phyloP scores from a whole-genome alignment of 164 flowering plant genomes.

The Chimonanthus praecox region DNA sequence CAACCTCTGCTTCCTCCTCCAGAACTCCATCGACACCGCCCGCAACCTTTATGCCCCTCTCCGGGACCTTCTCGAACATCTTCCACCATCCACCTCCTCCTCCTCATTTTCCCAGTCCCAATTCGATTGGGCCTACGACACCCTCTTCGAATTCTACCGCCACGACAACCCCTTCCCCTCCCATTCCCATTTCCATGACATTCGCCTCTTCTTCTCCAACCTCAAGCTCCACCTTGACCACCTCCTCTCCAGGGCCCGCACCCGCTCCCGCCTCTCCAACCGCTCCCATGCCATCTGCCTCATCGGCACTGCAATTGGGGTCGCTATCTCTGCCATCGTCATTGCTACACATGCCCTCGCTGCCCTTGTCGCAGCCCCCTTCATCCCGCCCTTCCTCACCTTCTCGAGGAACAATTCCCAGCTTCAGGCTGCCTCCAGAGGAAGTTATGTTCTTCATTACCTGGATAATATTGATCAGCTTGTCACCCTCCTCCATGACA shows the following conservation, averaged over 20 bases:
- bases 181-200: constrained; percentile 38
- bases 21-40: constrained; percentile 33
- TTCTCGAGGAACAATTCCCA: constrained; percentile 38
- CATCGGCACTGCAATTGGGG: constrained; percentile 39
- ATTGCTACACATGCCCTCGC: constrained; percentile 44
- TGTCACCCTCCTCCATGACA: constrained; percentile 41
- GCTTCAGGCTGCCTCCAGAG: constrained; percentile 67
- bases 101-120: constrained; percentile 21
- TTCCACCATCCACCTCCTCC: constrained; percentile 26
- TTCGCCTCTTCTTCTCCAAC: constrained; percentile 27
- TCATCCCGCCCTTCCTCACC: constrained; percentile 18
- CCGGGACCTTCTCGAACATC: constrained; percentile 24
- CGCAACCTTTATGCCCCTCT: constrained; percentile 44
- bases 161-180: constrained; percentile 55
- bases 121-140: constrained; percentile 38
- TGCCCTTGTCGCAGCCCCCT: constrained; percentile 30
- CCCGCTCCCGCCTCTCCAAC: constrained; percentile 19
- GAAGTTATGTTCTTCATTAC: constrained; percentile 52
- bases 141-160: constrained; percentile 43
- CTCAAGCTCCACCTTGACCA: constrained; percentile 48
- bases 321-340: constrained; percentile 30
- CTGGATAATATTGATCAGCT: constrained; percentile 67
- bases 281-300: constrained; percentile 41
- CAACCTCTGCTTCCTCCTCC: constrained; percentile 41
- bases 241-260: constrained; percentile 33